Evolutionary conservation across 2,329 filamentous ascomycete genomes (phyloP).

Genomic region (Thelonectria blattea): DNA sequence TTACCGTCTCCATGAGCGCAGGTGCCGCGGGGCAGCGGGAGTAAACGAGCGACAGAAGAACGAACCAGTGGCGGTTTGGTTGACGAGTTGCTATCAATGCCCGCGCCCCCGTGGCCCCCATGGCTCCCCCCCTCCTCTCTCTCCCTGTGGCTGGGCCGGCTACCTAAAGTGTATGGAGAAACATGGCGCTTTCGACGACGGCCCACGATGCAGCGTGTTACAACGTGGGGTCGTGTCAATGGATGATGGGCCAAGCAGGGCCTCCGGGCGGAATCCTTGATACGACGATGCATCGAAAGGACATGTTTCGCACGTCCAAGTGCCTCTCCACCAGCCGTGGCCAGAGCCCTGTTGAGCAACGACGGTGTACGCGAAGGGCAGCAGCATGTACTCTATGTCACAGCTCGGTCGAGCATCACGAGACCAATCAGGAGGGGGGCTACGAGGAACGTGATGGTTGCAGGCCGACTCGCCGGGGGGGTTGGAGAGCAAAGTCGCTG

Average conservation of each 20-base stretch:
- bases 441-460: conserved; percentile 35
- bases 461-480: conserved; percentile 20
- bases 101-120: conserved; percentile 25
- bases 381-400: too few species aligned
- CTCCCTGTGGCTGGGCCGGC: conserved; percentile 25
- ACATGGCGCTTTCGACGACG: conserved; percentile 25
- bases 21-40: conserved; percentile 36
- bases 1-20: conserved; percentile 32
- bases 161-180: conserved; percentile 26
- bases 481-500: conserved; percentile 9
- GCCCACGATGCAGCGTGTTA: conserved; percentile 34
- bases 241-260: conserved; percentile 35
- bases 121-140: conserved; percentile 7
- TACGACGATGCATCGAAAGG: conserved; percentile 27
- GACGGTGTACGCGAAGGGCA: conserved; percentile 25
- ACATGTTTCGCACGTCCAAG: conserved; percentile 24
- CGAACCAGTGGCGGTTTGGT: conserved; percentile 31
- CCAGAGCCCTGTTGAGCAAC: conserved; percentile 27
- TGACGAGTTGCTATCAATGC: conserved; percentile 27
- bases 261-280: conserved; percentile 25
- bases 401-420: conserved; percentile 29
- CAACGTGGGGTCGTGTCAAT: conserved; percentile 40
- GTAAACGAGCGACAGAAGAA: conserved; percentile 22
- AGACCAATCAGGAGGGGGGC: conserved; percentile 35
- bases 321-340: conserved; percentile 24